These are phyloP conservation scores for Termitomyces sp. DNA, from an alignment of 768 basidiomycete genomes.

Conservation along the genomic window DNA sequence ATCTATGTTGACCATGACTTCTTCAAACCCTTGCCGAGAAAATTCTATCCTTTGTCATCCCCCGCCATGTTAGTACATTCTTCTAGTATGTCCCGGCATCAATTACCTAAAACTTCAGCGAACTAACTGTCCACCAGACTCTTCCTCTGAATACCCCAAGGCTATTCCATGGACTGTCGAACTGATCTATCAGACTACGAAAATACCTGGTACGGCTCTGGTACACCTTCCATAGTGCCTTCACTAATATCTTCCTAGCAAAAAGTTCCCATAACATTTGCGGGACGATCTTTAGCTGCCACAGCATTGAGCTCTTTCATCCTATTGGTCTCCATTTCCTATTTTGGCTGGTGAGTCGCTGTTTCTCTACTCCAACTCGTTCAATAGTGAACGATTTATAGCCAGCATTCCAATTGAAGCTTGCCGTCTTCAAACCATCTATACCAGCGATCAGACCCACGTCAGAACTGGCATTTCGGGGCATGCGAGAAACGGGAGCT, in stretches of 20 bases:
- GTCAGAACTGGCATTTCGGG: not conserved
- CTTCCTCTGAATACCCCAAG: not conserved
- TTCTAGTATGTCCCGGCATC: not conserved
- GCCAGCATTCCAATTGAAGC: not conserved
- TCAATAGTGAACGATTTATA: not conserved
- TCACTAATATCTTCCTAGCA: not conserved
- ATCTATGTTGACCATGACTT: not conserved
- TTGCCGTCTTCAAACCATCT: not conserved
- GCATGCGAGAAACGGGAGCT: not conserved
- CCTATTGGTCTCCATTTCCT: not conserved
- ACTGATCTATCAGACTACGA: not conserved
- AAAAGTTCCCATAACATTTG: not conserved
- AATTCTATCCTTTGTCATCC: not conserved
- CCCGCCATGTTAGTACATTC: conserved; percentile 1
- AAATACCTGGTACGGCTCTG: not conserved
- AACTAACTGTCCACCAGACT: not conserved
- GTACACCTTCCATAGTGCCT: not conserved
- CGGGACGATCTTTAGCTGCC: conserved; percentile 2
- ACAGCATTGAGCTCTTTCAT: conserved; percentile 4
- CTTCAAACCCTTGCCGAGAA: not conserved
- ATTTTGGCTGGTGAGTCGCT: not conserved
- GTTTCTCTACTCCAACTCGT: not conserved
- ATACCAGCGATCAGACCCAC: not conserved
- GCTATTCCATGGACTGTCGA: not conserved
- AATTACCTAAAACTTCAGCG: not conserved